These are phyloP conservation scores for Gynostemma pentaphyllum DNA, from an alignment of 306 rosid species.

Conservation along the genomic window DNA sequence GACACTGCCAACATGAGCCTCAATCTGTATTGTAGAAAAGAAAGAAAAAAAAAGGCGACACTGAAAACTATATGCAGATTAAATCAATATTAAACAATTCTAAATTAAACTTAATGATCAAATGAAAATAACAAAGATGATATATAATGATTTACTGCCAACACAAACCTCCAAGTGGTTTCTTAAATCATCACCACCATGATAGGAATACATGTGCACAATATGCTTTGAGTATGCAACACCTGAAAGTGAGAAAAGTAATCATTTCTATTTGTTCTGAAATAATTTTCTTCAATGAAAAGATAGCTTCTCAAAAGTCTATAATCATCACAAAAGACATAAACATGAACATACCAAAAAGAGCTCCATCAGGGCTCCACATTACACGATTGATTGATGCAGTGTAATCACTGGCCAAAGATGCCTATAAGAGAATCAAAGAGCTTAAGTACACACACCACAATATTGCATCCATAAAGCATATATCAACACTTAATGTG, in stretches of 20 bases:
- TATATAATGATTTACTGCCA: constrained; percentile 5
- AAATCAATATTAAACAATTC: neutral
- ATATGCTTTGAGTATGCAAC: constrained; percentile 96
- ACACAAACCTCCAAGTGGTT: constrained; percentile 85
- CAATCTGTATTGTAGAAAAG: constrained; percentile 46
- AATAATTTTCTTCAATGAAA: neutral
- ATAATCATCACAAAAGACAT: neutral
- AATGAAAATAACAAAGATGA: constrained; percentile 9
- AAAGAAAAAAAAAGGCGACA: constrained; percentile 6
- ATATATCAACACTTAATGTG: constrained; percentile 8
- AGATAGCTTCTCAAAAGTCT: constrained; percentile 9
- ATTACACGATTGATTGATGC: constrained; percentile 84
- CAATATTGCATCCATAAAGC: neutral
- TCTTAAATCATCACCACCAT: constrained; percentile 75
- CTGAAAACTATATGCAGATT: neutral
- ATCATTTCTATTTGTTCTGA: constrained; percentile 1
- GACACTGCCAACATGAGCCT: constrained; percentile 93
- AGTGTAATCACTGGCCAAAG: constrained; percentile 59
- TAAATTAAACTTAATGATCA: constrained; percentile 1
- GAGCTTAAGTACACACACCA: constrained; percentile 5
- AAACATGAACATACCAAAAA: constrained; percentile 49
- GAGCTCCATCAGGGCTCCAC: constrained; percentile 95
- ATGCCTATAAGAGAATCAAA: constrained; percentile 43
- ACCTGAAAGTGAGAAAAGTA: constrained; percentile 35
- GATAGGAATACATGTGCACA: constrained; percentile 85